Evolutionary conservation across 2,329 filamentous ascomycete genomes (phyloP).

Genomic region (Aspergillus caelatus): DNA sequence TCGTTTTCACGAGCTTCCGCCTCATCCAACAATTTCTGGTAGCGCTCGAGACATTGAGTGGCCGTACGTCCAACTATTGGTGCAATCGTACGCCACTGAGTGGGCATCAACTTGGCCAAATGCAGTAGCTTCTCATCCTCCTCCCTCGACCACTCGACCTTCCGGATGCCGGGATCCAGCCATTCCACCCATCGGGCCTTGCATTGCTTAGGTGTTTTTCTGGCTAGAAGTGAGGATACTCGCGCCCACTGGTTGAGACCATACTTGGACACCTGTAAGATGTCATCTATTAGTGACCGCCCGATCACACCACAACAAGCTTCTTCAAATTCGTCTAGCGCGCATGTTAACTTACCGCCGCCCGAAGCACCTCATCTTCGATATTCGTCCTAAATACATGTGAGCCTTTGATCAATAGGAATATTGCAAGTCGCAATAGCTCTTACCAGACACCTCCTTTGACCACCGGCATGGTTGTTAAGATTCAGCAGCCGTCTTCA

Average conservation of each 20-base stretch:
- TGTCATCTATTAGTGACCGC: conserved; percentile 11
- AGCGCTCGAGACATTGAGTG: conserved; percentile 94
- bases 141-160: conserved; percentile 98
- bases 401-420: conserved; percentile 20
- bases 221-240: conserved; percentile 92
- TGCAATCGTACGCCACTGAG: conserved; percentile 98
- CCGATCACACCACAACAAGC: conserved; percentile 14
- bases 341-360: conserved; percentile 56
- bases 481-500: conserved; percentile 12
- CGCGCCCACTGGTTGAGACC: conserved; percentile 97
- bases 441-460: conserved; percentile 65
- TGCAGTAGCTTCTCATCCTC: conserved; percentile 97
- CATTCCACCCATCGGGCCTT: conserved; percentile 98
- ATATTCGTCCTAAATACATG: conserved; percentile 59
- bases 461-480: conserved; percentile 61
- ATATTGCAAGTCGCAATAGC: not conserved
- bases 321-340: not conserved
- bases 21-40: conserved; percentile 94
- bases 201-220: conserved; percentile 98
- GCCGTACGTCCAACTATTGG: conserved; percentile 95
- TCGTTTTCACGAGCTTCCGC: conserved; percentile 85
- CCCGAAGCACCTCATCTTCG: conserved; percentile 96
- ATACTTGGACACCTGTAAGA: conserved; percentile 73
- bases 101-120: conserved; percentile 96
- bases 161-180: conserved; percentile 96